Evolutionary conservation across 495 filamentous ascomycete genomes (phyloP).

Genomic region (Penicillium coprophilum): DNA sequence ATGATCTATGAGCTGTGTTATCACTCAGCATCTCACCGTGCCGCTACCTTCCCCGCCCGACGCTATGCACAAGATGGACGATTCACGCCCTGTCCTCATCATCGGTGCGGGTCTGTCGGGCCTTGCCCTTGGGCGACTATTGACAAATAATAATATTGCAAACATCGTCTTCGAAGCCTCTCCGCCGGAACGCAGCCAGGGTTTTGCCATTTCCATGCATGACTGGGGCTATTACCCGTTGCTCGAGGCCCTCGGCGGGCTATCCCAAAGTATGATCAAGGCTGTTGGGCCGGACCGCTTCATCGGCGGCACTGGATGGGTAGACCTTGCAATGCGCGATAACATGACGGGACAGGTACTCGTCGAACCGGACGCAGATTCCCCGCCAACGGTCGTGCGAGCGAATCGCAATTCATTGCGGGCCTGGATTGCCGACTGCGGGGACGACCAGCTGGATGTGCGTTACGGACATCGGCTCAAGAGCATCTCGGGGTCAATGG

Average conservation of each 20-base stretch:
- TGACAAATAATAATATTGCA: slow-evolving; percentile 17
- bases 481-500: not conserved
- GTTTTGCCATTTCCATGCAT: slow-evolving; percentile 17
- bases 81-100: slow-evolving; percentile 49
- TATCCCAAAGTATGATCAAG: slow-evolving; percentile 6
- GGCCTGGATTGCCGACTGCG: slow-evolving; percentile 12
- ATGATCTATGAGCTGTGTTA: not conserved
- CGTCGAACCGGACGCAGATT: slow-evolving; percentile 16
- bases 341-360: slow-evolving; percentile 20
- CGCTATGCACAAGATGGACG: not conserved
- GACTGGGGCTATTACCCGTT: slow-evolving; percentile 17
- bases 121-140: slow-evolving; percentile 46
- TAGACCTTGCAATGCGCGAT: slow-evolving; percentile 3
- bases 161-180: slow-evolving; percentile 19
- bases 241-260: slow-evolving; percentile 9
- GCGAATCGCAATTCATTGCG: slow-evolving; percentile 17
- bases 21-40: not conserved
- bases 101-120: slow-evolving; percentile 53
- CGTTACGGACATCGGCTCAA: slow-evolving; percentile 13
- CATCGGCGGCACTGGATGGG: slow-evolving; percentile 16
- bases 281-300: slow-evolving; percentile 15
- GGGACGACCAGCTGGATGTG: slow-evolving; percentile 13
- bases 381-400: slow-evolving; percentile 7
- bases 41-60: not conserved
- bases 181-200: slow-evolving; percentile 12